These are phyloP conservation scores for Nothophytophthora sp. DNA, from an alignment of 352 stramenopile species.

Conservation along the genomic window DNA sequence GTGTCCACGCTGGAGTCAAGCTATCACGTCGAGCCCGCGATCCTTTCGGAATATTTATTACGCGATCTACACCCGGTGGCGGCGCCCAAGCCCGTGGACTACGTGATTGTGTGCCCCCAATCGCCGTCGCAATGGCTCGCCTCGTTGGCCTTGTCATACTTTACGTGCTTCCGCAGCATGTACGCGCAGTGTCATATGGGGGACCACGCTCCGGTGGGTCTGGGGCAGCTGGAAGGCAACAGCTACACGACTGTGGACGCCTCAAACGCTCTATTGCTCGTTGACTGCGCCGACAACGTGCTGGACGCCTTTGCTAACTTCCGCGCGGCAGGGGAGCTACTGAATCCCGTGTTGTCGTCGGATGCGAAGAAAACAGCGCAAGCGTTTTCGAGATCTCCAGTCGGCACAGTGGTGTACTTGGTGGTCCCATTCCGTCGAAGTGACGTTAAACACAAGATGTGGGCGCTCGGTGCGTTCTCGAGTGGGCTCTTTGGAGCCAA, in stretches of 20 bases:
- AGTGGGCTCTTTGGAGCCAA: constrained; percentile 55
- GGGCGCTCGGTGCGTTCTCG: constrained; percentile 63
- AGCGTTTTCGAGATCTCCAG: constrained; percentile 59
- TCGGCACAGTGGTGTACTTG: constrained; percentile 73
- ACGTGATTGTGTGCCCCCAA: constrained; percentile 71
- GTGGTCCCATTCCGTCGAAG: constrained; percentile 61
- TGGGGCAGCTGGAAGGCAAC: constrained; percentile 38
- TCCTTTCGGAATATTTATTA: constrained; percentile 80
- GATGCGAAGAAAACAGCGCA: constrained; percentile 58
- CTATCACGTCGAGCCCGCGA: constrained; percentile 47
- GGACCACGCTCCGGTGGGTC: constrained; percentile 55
- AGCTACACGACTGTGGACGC: constrained; percentile 48
- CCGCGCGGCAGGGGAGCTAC: constrained; percentile 53
- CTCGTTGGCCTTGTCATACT: constrained; percentile 65
- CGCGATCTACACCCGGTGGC: constrained; percentile 68
- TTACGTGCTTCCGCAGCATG: constrained; percentile 68
- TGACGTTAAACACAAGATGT: constrained; percentile 77
- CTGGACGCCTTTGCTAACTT: constrained; percentile 69
- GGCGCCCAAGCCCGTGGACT: constrained; percentile 68
- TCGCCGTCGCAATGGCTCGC: constrained; percentile 75
- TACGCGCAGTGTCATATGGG: constrained; percentile 75
- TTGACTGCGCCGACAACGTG: constrained; percentile 52
- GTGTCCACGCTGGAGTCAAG: constrained; percentile 57
- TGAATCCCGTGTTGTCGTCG: constrained; percentile 49
- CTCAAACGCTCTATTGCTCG: constrained; percentile 51